Evolutionary conservation across 305 asterid genomes (phyloP).

Genomic region (Fraxinus latifolia): DNA sequence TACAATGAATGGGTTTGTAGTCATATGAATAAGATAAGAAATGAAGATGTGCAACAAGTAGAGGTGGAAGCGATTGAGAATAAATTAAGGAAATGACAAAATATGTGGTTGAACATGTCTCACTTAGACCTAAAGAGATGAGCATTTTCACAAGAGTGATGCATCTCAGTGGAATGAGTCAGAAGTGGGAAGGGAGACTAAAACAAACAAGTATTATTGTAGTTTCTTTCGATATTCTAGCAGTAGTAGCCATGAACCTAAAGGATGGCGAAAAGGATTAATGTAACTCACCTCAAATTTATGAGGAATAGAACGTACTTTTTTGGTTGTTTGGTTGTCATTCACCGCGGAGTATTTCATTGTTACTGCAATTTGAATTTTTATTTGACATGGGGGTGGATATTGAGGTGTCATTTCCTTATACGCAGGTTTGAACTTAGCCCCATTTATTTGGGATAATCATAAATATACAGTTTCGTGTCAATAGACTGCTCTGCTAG

Average conservation of each 20-base stretch:
- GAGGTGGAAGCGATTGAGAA: background rate
- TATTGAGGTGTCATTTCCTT: background rate
- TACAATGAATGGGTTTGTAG: background rate
- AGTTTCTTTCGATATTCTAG: background rate
- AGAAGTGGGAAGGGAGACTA: background rate
- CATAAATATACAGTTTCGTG: background rate
- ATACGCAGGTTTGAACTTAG: background rate
- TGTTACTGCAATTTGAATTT: background rate
- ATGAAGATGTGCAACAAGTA: background rate
- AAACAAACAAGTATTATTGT: background rate
- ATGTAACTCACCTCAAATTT: background rate
- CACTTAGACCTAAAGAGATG: background rate
- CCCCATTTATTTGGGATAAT: background rate
- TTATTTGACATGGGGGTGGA: background rate
- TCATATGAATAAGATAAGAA: background rate
- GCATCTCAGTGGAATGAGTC: background rate
- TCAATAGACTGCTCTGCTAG: background rate
- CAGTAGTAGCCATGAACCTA: background rate
- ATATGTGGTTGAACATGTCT: background rate
- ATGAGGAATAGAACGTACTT: background rate
- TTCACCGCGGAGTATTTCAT: background rate
- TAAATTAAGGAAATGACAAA: background rate
- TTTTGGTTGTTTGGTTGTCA: background rate
- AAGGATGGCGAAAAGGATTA: background rate
- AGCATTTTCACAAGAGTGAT: background rate